These are phyloP conservation scores for Moesziomyces parantarcticus DNA, from an alignment of 1,284 basidiomycete species.

Conservation along the genomic window DNA sequence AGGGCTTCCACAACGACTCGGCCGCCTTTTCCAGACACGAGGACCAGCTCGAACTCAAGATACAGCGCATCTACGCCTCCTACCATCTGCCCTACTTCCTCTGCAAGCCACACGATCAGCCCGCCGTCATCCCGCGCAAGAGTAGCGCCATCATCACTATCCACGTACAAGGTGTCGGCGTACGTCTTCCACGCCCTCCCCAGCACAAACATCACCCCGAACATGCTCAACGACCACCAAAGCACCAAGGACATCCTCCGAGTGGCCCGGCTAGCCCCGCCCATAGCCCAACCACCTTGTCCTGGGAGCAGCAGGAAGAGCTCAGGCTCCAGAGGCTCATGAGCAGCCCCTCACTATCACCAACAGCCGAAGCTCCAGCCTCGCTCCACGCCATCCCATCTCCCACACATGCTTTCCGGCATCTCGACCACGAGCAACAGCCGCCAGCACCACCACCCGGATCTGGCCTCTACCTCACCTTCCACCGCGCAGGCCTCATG, in stretches of 20 bases:
- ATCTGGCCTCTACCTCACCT: slow-evolving; percentile 18
- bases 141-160: slow-evolving; percentile 48
- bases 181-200: slow-evolving; percentile 40
- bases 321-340: slow-evolving; percentile 37
- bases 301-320: slow-evolving; percentile 34
- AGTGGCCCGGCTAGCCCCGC: too few species aligned
- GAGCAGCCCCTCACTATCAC: slow-evolving; percentile 42
- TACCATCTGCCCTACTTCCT: slow-evolving; percentile 37
- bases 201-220: not conserved
- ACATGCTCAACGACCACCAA: not conserved
- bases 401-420: not conserved
- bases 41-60: slow-evolving; percentile 46
- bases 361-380: slow-evolving; percentile 3
- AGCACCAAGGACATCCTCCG: not conserved
- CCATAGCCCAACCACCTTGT: slow-evolving; percentile 1
- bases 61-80: slow-evolving; percentile 49
- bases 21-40: slow-evolving; percentile 28
- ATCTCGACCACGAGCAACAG: not conserved
- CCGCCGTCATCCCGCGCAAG: slow-evolving; percentile 15
- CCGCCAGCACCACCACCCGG: not conserved
- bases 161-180: slow-evolving; percentile 55
- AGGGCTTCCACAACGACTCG: slow-evolving; percentile 46
- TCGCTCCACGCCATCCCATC: slow-evolving; percentile 1
- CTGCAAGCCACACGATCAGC: slow-evolving; percentile 11
- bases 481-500: slow-evolving; percentile 30